Base-by-base conservation (phyloP, 345 rosid genomes). In the Theobroma cacao region DNA sequence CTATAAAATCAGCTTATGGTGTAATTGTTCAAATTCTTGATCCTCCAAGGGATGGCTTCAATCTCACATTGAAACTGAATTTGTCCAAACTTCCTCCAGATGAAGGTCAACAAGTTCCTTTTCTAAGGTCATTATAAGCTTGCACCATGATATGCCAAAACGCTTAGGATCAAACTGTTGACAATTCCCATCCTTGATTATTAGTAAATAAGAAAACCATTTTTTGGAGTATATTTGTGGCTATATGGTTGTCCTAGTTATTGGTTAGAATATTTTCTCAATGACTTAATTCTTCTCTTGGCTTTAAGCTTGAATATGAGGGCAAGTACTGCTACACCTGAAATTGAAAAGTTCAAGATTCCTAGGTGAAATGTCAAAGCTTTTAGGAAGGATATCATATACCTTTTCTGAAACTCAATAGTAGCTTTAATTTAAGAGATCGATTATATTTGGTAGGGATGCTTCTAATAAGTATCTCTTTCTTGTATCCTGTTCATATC, bases 41-140 rank as follows among this genome's bases (percentile, higher is more conserved):
- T 86, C 98, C 99, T 79, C 99, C 98, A 15, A 88, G 93, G 82
- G 98, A 94, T 84, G 98, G 98, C 78, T 96, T 88, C 82, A 92
- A 91, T 83, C 89, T 97, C 79, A 97, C 98, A n/a, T 63, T 97
- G 82, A 97, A 94, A 82, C 88, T 97, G 67, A 97, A 94, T 77
- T 89, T 97, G 74, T 89, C 90, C 8, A 94, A 97, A 88, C 87
- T 94, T 81, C 98, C 94, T 78, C 86, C 88, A 3, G 87, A 94
- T 84, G 98, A 97, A 97, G 99, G 98, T 94, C 82, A 74, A 61
- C 75, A 55, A 75, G 73, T 91, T 88, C 38, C 78, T 86, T 78
- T 80, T 75, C 84, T 85, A 80, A 84, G 89, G 83, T 87, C 89
- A 84, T 86, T 61, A 79, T 88, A 65, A 78, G 79, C 82, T 82